A percentile compares a stretch with the other conserved stretches of the same genome.
These are phyloP conservation scores for Acephala macrosclerotiorum DNA, from an alignment of 2,329 filamentous ascomycete genomes.

Conservation along the genomic window DNA sequence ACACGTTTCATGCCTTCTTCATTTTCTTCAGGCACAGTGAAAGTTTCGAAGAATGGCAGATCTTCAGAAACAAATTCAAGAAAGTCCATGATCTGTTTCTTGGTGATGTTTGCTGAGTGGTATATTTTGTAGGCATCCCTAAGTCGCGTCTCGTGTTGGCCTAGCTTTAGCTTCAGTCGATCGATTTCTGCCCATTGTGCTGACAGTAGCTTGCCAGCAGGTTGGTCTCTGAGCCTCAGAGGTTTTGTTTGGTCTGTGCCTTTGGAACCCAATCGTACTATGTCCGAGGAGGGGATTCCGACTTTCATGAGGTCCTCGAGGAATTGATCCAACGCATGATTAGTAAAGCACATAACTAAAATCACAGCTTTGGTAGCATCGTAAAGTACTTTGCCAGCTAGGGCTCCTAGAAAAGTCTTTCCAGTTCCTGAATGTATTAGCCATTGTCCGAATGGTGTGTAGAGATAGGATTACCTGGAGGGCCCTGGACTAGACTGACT, in stretches of 20 bases:
- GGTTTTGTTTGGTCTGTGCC: slow-evolving; percentile 55
- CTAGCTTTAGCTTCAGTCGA: slow-evolving; percentile 47
- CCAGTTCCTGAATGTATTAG: slow-evolving; percentile 63
- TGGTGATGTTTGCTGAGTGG: slow-evolving; percentile 21
- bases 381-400: slow-evolving; percentile 64
- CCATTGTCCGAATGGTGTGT: not conserved
- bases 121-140: slow-evolving; percentile 33
- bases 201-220: slow-evolving; percentile 42
- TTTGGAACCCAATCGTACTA: slow-evolving; percentile 72
- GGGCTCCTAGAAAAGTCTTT: slow-evolving; percentile 76
- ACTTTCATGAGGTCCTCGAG: slow-evolving; percentile 68
- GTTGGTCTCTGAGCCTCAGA: slow-evolving; percentile 55
- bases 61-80: slow-evolving; percentile 61
- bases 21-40: slow-evolving; percentile 54
- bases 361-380: slow-evolving; percentile 58
- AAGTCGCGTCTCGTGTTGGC: slow-evolving; percentile 39
- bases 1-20: slow-evolving; percentile 55
- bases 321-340: slow-evolving; percentile 72
- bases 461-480: slow-evolving; percentile 57
- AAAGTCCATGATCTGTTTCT: slow-evolving; percentile 47
- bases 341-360: slow-evolving; percentile 72
- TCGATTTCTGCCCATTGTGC: slow-evolving; percentile 53
- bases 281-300: slow-evolving; percentile 56
- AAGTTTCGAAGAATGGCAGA: slow-evolving; percentile 61
- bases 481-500: slow-evolving; percentile 73